These are phyloP conservation scores for Colletotrichum abscissum DNA, from an alignment of 2,329 filamentous ascomycete genomes.

Conservation along the genomic window DNA sequence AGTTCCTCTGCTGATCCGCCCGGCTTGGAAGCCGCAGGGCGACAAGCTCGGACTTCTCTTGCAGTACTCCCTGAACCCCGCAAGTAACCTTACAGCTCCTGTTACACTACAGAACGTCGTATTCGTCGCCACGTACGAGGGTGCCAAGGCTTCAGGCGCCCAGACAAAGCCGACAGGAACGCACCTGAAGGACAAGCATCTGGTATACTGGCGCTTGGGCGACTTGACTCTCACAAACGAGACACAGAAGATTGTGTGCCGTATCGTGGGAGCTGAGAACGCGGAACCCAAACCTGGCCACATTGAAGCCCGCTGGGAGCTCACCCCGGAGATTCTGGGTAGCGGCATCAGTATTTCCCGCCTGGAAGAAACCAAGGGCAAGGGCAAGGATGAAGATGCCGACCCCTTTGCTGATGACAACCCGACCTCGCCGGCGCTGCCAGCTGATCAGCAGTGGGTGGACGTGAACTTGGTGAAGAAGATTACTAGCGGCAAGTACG, in stretches of 20 bases:
- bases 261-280: conserved; percentile 79
- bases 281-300: conserved; percentile 78
- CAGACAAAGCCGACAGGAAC: conserved; percentile 85
- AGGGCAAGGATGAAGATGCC: conserved; percentile 63
- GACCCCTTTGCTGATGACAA: conserved; percentile 76
- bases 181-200: conserved; percentile 79
- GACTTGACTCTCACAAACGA: conserved; percentile 77
- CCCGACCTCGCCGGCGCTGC: conserved; percentile 36
- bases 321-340: conserved; percentile 54
- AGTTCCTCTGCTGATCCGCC: conserved; percentile 78
- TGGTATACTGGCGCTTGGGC: conserved; percentile 84
- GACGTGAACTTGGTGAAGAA: conserved; percentile 74
- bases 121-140: conserved; percentile 78
- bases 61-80: conserved; percentile 85
- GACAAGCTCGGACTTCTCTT: conserved; percentile 89
- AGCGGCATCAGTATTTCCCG: conserved; percentile 75
- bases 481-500: conserved; percentile 81
- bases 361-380: conserved; percentile 61
- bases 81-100: conserved; percentile 58
- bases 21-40: conserved; percentile 85
- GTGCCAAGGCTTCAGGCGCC: conserved; percentile 71
- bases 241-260: conserved; percentile 82
- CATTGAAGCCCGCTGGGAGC: conserved; percentile 87
- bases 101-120: conserved; percentile 76
- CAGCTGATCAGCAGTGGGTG: conserved; percentile 65